Evolutionary conservation across 805 yeast species (phyloP).

Genomic region (Suhomyces kilbournensis): DNA sequence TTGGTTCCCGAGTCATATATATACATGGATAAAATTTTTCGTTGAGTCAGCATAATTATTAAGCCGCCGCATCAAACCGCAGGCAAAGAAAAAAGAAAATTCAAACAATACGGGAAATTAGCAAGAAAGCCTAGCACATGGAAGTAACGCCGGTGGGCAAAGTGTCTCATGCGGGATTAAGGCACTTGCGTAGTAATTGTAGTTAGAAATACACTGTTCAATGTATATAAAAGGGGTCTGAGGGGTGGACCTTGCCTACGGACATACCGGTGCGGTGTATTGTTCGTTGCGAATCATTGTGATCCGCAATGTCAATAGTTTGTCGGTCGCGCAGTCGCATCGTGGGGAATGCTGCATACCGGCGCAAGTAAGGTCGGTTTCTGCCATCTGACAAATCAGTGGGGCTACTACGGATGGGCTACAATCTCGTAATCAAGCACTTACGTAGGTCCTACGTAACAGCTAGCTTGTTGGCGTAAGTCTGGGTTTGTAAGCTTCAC

Average conservation of each 20-base stretch:
- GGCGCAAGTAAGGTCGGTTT: background rate
- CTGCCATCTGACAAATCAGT: background rate
- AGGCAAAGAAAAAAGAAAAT: background rate
- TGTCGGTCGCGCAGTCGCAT: background rate
- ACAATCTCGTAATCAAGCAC: too few relatives aligned
- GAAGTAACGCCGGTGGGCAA: too few relatives aligned
- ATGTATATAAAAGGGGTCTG: too few relatives aligned
- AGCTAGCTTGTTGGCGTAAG: background rate
- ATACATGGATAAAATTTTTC: background rate
- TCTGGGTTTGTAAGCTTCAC: background rate
- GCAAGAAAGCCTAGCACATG: too few relatives aligned
- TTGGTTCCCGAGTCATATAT: background rate
- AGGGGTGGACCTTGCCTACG: background rate
- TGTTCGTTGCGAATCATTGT: background rate
- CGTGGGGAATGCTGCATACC: background rate
- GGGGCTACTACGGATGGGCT: too few relatives aligned
- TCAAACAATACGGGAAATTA: background rate
- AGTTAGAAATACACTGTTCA: too few relatives aligned
- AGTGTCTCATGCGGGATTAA: too few relatives aligned
- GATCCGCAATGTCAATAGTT: background rate
- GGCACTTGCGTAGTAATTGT: too few relatives aligned
- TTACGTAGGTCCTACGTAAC: too few relatives aligned
- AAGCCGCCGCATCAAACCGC: background rate
- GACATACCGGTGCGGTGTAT: background rate
- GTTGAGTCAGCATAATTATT: conserved; percentile 3